A percentile compares a stretch with the other conserved stretches of the same genome.
Conservation (phyloP, 257 asterid species). For the Lavandula angustifolia region DNA sequence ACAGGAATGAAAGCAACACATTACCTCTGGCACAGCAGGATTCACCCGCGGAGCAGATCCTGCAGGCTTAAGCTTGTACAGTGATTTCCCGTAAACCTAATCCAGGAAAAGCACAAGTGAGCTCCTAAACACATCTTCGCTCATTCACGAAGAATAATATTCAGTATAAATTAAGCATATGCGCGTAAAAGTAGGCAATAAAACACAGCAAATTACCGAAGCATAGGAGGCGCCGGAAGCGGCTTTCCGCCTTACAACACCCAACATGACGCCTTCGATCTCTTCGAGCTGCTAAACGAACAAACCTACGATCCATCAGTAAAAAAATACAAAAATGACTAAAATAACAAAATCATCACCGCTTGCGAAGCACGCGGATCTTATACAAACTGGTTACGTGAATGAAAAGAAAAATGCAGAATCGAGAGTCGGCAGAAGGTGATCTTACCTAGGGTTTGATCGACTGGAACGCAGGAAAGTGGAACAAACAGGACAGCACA, state of each 20-base stretch:
- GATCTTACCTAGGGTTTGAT: slow-evolving; percentile 34
- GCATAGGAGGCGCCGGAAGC: slow-evolving; percentile 67
- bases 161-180: neutral
- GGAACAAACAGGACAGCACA: neutral
- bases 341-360: neutral
- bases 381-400: neutral
- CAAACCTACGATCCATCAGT: slow-evolving; percentile 22
- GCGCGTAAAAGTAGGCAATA: neutral
- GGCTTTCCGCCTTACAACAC: slow-evolving; percentile 82
- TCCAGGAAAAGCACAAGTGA: slow-evolving; percentile 25
- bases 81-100: slow-evolving; percentile 63
- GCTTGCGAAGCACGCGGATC: slow-evolving; percentile 27
- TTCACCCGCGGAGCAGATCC: slow-evolving; percentile 41
- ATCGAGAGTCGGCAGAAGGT: slow-evolving; percentile 20
- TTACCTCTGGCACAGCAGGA: slow-evolving; percentile 54
- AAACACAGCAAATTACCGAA: slow-evolving; percentile 40
- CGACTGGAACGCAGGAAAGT: slow-evolving; percentile 27
- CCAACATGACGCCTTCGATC: slow-evolving; percentile 67
- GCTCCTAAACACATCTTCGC: slow-evolving; percentile 2
- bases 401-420: slow-evolving; percentile 6
- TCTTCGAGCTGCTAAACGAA: slow-evolving; percentile 36
- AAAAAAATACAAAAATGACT: slow-evolving; percentile 18
- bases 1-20: slow-evolving; percentile 4
- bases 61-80: slow-evolving; percentile 46
- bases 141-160: neutral